Evolutionary conservation across 768 basidiomycete species (phyloP), one percentile per base, ranked within the genome.

Genomic region (Pholiota molesta): DNA sequence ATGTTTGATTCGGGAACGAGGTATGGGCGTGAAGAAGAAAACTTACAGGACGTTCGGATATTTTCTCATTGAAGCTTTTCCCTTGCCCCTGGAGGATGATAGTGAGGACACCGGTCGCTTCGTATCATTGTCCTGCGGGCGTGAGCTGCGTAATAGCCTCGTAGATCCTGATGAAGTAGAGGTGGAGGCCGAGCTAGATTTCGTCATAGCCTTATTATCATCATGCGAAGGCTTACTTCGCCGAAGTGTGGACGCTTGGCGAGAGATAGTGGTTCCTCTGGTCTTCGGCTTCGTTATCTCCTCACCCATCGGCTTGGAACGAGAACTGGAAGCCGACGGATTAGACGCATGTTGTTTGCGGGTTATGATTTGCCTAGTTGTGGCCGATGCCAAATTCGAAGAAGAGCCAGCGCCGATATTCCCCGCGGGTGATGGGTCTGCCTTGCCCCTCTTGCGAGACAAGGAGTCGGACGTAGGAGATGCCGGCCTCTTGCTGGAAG

Each of bases 401-500:
- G 45, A 23, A 35, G 57, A 33, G 14, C 21, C 33, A 26, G 47
- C 31, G 14, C n/a, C 29, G 16, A 13, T 21, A 58, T 28, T 37
- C 21, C 10, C 23, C 57, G 47, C 63, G 53, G 55, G 44, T 10
- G 56, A 35, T 23, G 59, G 53, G 42, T 62, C 61, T 45, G 55
- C 57, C 33, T 54, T 68, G 21, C 57, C 61, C 61, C 63, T 68
- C 44, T 68, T 68, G 45, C 53, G 61, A 37, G 47, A 45, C 47
- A 37, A 59, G 11, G 6, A 35, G 21, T 66, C 65, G 31, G 61
- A 58, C 14, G 29, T 55, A 37, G 60, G 55, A 39, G 74, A 71
- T 35, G 70, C 78, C 62, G 76, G 73, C 65, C 87, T 84, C 73
- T 88, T 88, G 66, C 69, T 78, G 23, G 81, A 74, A 28, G 67